Evolutionary conservation across 192 early-diverging fungal species (phyloP).

Genomic region (Umbelopsis sp.): DNA sequence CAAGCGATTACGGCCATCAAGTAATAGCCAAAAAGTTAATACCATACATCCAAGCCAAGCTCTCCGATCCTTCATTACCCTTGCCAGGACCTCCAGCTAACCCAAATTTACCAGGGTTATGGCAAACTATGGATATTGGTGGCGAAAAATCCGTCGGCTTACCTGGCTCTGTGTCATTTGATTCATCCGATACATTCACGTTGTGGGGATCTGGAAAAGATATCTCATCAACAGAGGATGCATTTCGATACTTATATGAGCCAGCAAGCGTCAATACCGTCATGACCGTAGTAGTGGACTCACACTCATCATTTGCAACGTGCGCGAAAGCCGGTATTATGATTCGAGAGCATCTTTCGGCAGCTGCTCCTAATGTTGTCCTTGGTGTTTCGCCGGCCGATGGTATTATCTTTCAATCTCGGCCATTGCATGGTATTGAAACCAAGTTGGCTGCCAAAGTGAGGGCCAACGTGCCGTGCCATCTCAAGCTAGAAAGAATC

Average conservation of each 20-base stretch:
- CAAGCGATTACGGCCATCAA: conserved; percentile 26
- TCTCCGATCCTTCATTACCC: conserved; percentile 21
- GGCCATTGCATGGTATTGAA: conserved; percentile 6
- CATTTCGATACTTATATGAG: conserved; percentile 37
- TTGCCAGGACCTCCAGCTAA: conserved; percentile 28
- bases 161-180: conserved; percentile 30
- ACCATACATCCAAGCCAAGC: conserved; percentile 26
- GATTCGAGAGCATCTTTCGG: conserved; percentile 34
- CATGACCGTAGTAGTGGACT: conserved; percentile 17
- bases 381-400: conserved; percentile 33
- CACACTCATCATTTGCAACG: conserved; percentile 33
- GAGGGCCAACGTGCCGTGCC: conserved; percentile 27
- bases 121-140: conserved; percentile 40
- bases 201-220: conserved; percentile 35
- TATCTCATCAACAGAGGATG: conserved; percentile 25
- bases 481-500: conserved; percentile 19
- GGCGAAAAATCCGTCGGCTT: conserved; percentile 26
- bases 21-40: conserved; percentile 27
- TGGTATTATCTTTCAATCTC: conserved; percentile 29
- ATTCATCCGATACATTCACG: conserved; percentile 32
- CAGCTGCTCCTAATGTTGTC: conserved; percentile 26
- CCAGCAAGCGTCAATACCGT: not conserved
- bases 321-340: conserved; percentile 39
- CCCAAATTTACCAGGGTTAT: conserved; percentile 30
- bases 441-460: conserved; percentile 24